Percentiles rank a stretch among this genome's conserved stretches.
phyloP scores from a whole-genome alignment of 2,329 filamentous ascomycete species.

The Venturia asperata region DNA sequence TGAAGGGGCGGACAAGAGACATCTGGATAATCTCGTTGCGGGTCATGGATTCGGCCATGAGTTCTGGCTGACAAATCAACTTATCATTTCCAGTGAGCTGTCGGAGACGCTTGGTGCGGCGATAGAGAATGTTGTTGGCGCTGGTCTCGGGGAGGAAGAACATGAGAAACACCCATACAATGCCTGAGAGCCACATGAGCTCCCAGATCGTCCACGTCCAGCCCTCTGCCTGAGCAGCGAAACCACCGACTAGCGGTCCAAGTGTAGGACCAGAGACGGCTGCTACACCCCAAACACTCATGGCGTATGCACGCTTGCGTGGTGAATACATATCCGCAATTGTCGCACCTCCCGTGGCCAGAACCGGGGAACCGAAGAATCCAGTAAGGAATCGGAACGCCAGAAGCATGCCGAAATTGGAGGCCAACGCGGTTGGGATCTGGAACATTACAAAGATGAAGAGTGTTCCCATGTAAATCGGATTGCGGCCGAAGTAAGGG shows the following conservation, averaged over 20 bases:
- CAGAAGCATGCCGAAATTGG: constrained; percentile 62
- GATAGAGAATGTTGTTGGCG: constrained; percentile 42
- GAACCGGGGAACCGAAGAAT: constrained; percentile 28
- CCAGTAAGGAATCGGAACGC: constrained; percentile 54
- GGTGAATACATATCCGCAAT: constrained; percentile 35
- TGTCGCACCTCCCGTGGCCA: constrained; percentile 39
- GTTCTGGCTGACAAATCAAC: constrained; percentile 14
- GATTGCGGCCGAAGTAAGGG: constrained; percentile 52
- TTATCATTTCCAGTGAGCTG: constrained; percentile 32
- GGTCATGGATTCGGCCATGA: constrained; percentile 24
- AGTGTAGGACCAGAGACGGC: constrained; percentile 36
- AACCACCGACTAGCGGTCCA: constrained; percentile 39
- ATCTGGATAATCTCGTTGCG: constrained; percentile 40
- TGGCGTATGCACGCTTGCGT: constrained; percentile 29
- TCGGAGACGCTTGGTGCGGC: constrained; percentile 36
- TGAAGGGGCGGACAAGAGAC: constrained; percentile 45
- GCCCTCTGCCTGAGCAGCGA: constrained; percentile 35
- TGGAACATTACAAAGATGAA: constrained; percentile 52
- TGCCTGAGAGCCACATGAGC: constrained; percentile 37
- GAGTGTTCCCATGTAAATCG: constrained; percentile 63
- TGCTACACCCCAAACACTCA: constrained; percentile 33
- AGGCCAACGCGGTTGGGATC: constrained; percentile 38
- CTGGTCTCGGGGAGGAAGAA: constrained; percentile 49
- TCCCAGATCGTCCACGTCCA: constrained; percentile 42
- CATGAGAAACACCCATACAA: constrained; percentile 33